Conservation (phyloP, 2,329 filamentous ascomycete genomes). For the Aspergillus carbonarius region DNA sequence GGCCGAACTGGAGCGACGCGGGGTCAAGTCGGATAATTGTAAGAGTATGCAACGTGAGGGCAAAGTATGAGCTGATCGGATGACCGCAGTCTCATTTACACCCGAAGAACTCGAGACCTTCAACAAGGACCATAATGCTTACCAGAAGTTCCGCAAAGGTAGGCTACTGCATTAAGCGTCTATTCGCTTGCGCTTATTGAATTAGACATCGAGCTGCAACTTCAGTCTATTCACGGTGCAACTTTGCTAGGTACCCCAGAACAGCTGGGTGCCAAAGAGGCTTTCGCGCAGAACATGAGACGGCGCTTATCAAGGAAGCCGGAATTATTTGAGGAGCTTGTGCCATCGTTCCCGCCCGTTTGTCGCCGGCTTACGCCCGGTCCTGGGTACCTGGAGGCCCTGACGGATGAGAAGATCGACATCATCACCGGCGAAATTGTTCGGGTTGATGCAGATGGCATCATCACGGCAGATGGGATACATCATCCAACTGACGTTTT, state of each 20-base stretch:
- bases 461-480: conserved; percentile 36
- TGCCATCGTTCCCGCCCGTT: conserved; percentile 31
- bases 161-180: neutral
- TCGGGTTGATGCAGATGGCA: conserved; percentile 32
- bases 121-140: conserved; percentile 30
- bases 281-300: conserved; percentile 35
- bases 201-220: conserved; percentile 31
- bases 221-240: conserved; percentile 33
- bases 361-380: conserved; percentile 48
- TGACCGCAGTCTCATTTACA: conserved; percentile 28
- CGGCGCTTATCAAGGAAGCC: conserved; percentile 35
- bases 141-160: conserved; percentile 39
- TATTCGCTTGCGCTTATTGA: neutral
- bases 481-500: conserved; percentile 36
- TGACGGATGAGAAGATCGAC: conserved; percentile 60
- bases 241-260: conserved; percentile 30
- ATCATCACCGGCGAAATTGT: conserved; percentile 58
- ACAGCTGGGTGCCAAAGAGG: conserved; percentile 23
- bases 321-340: conserved; percentile 35
- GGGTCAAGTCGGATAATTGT: conserved; percentile 30
- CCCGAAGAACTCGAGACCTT: conserved; percentile 33
- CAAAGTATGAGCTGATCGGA: conserved; percentile 1
- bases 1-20: conserved; percentile 29
- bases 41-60: neutral
- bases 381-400: conserved; percentile 57